Conservation (phyloP, 2,329 filamentous ascomycete species). For the Ophiostoma pallidulum region DNA sequence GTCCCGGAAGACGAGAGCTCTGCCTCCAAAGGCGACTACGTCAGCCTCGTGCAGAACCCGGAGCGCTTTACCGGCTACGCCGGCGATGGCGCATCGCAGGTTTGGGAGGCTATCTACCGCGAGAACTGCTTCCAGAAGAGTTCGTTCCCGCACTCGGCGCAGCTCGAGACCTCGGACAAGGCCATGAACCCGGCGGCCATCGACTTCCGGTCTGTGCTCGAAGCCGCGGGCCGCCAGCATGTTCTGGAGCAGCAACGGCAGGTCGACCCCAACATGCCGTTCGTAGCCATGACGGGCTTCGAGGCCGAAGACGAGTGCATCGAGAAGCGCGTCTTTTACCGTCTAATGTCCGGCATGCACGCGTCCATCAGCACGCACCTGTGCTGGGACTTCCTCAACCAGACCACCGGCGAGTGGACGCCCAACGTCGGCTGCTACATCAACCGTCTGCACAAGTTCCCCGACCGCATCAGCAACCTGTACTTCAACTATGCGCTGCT, state of each 20-base stretch:
- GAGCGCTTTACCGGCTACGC: conserved; percentile 93
- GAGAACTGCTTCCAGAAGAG: conserved; percentile 87
- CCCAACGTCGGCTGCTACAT: conserved; percentile 88
- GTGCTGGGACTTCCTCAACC: conserved; percentile 93
- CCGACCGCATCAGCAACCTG: conserved; percentile 89
- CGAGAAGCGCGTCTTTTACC: conserved; percentile 97
- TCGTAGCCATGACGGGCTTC: conserved; percentile 54
- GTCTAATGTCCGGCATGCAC: conserved; percentile 94
- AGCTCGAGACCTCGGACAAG: conserved; percentile 37
- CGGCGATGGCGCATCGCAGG: conserved; percentile 73
- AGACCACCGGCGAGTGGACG: conserved; percentile 86
- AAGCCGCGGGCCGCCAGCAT: conserved; percentile 50
- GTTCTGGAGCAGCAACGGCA: conserved; percentile 52
- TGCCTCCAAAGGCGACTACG: conserved; percentile 84
- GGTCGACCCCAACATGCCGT: conserved; percentile 43
- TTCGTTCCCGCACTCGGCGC: conserved; percentile 51
- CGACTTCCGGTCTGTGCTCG: conserved; percentile 53
- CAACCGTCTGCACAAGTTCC: conserved; percentile 69
- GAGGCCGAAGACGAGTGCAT: conserved; percentile 86
- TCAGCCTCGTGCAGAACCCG: conserved; percentile 85
- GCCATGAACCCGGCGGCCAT: conserved; percentile 44
- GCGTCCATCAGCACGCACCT: conserved; percentile 93
- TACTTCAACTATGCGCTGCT: conserved; percentile 99
- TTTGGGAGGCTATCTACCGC: conserved; percentile 94
- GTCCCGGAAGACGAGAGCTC: conserved; percentile 89